Percentiles rank a stretch among this genome's conserved stretches.
Evolutionary conservation across 441 rosid genomes (phyloP).

Genomic region (Cnidoscolus chayamansa): DNA sequence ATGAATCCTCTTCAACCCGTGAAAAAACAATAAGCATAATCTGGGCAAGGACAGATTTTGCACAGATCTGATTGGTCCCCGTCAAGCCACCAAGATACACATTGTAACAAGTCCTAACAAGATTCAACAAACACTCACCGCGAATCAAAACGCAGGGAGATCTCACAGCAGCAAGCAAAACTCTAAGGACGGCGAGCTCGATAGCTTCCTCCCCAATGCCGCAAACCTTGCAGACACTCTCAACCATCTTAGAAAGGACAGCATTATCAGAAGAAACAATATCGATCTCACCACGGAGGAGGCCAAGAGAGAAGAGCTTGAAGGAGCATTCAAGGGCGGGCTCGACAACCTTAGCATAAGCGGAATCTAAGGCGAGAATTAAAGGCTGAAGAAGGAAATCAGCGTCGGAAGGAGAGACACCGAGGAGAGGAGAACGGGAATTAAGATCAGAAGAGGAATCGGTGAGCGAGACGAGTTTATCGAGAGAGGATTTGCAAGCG

Average conservation of each 20-base stretch:
- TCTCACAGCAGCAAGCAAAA: constrained; percentile 67
- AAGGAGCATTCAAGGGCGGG: constrained; percentile 82
- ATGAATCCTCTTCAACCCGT: constrained; percentile 66
- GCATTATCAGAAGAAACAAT: constrained; percentile 18
- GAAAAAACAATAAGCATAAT: constrained; percentile 69
- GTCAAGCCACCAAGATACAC: constrained; percentile 76
- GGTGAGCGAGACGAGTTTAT: constrained; percentile 61
- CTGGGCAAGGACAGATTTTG: constrained; percentile 88
- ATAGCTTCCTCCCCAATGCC: constrained; percentile 66
- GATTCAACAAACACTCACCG: constrained; percentile 68
- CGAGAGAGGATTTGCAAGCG: constrained; percentile 78
- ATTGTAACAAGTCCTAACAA: constrained; percentile 87
- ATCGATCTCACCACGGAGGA: constrained; percentile 60
- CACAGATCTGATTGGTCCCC: constrained; percentile 93
- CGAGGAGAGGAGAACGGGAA: constrained; percentile 44
- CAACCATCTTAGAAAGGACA: constrained; percentile 41
- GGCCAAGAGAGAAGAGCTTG: constrained; percentile 66
- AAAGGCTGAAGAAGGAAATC: constrained; percentile 57
- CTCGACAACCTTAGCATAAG: constrained; percentile 64
- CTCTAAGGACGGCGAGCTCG: constrained; percentile 74
- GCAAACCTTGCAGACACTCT: constrained; percentile 54
- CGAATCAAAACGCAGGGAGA: constrained; percentile 69
- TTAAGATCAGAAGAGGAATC: constrained; percentile 38
- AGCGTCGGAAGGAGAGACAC: constrained; percentile 60
- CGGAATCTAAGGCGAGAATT: constrained; percentile 64